These are phyloP conservation scores for Aspergillus quadricinctus DNA, from an alignment of 2,329 filamentous ascomycete species.

Conservation along the genomic window DNA sequence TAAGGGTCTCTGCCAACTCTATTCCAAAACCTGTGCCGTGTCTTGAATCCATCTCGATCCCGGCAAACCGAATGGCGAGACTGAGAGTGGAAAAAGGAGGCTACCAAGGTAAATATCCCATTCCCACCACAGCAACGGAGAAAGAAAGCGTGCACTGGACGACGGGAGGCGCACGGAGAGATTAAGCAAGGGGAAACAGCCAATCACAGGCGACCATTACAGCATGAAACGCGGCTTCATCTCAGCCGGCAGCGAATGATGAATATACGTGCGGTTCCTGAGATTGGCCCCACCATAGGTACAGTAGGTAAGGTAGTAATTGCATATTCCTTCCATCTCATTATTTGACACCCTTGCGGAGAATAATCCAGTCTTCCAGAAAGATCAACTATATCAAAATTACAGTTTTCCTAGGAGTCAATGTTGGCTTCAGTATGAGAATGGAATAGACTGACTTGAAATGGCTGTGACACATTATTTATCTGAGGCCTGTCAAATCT, in stretches of 20 bases:
- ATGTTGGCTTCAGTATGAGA: not conserved
- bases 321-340: slow-evolving; percentile 5
- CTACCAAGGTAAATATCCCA: not conserved
- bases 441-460: not conserved
- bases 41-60: not conserved
- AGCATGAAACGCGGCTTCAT: slow-evolving; percentile 11
- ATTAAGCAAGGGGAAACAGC: slow-evolving; percentile 3
- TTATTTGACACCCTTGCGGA: not conserved
- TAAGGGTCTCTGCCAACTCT: not conserved
- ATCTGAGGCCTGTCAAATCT: not conserved
- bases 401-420: not conserved
- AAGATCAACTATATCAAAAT: too few relatives aligned
- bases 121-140: not conserved
- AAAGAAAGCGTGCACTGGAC: not conserved
- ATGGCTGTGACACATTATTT: not conserved
- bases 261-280: slow-evolving; percentile 8
- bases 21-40: not conserved
- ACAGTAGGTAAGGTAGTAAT: too few relatives aligned
- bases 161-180: not conserved
- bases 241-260: slow-evolving; percentile 4
- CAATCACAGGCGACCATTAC: slow-evolving; percentile 1
- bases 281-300: slow-evolving; percentile 7
- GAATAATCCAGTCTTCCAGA: too few relatives aligned
- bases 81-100: not conserved
- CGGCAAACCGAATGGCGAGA: not conserved